Base-by-base conservation (phyloP, 305 asterid species). In the Fraxinus velutina region DNA sequence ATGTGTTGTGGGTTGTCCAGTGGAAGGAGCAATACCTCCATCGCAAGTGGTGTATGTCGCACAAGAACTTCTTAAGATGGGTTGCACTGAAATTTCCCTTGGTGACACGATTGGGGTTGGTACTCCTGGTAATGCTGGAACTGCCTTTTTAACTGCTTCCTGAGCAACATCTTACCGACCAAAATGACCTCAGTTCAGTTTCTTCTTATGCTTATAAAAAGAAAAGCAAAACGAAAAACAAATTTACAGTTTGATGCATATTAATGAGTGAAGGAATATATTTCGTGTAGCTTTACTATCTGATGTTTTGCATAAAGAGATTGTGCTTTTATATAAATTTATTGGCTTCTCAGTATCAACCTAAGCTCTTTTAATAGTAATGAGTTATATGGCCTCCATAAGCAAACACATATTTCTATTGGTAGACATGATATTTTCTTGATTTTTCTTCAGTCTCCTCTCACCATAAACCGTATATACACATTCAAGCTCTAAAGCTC, bases 81-180 rank as follows among this genome's bases (percentile, higher is more conserved):
- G 99, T 33, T 95, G 98, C 86, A 83, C 79, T 85, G 98, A 95
- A 86, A 92, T 95, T 66, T 95, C 99, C 60, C 98, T 95, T 79
- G 99, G 99, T 55, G 95, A 93, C 83, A 95, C 98, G 7, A 92
- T 93, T 75, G 97, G 99, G 57, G 97, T 93, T 78, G 98, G 98
- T 76, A 93, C 98, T 81, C 99, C 98, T 82, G 98, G 99, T 95
- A 95, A 84, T 80, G 29, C 79, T 17, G 27, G 78, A 36, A n/a
- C 76, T 66, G 12, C 37, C 76, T 39, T 79, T 75, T 82, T 42
- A 27, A 50, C n/a, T 42, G 60, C 81, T 19, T 74, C 78, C 30
- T 37, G 33, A 17, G 17, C 17, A 24, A 74, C 24, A 37, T 8
- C 13, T 21, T 17, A 10, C 32, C 8, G 70, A 60, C 32, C 70